Evolutionary conservation across 768 basidiomycete species (phyloP), one percentile per base, ranked within the genome.

Genomic region (Lactarius akahatsu): DNA sequence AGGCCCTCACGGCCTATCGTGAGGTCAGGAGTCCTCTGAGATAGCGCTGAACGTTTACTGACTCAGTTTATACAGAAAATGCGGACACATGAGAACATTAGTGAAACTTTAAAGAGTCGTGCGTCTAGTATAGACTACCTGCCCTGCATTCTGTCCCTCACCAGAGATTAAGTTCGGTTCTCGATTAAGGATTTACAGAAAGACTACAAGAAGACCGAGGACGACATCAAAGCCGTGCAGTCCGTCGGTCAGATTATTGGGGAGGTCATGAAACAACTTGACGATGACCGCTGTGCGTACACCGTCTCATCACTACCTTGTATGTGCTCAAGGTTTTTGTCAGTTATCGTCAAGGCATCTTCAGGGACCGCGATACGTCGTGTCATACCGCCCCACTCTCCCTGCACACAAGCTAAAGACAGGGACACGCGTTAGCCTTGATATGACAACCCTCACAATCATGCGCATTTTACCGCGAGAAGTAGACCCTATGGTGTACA

Each of bases 171-270:
- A 98, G 96, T 98, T 69, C 87, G 97, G 41, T 89, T 96, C 73
- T 92, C 94, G 13, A 79, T 99, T 71, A 94, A 94, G 74, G 88
- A 92, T 65, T 78, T 98, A 13, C 91, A 96, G 76, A 90, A 90
- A 72, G 90, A 89, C 55, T 98, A 86, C 73, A 92, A 87, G 71
- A 95, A 96, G 83, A 96, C 94, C 0, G 97, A 99, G 78, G 95
- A 99, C 32, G 96, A 99, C 73, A 96, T 99, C 78, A 98, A 98
- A 79, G 97, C 97, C 52, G 89, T 99, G 18, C 97, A 99, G 75
- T 96, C 93, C 9, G 97, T 98, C 16, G 97, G 97, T 36, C 97
- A 99, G 79, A 98, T 99, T 70, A 96, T 99, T 63, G 97, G 94
- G 68, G 97, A 99, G 79, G 94, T 99, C 64, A 90, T 98, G 87